These are phyloP conservation scores for Hymenoscyphus occultus DNA, from an alignment of 2,329 filamentous ascomycete genomes.

Conservation along the genomic window DNA sequence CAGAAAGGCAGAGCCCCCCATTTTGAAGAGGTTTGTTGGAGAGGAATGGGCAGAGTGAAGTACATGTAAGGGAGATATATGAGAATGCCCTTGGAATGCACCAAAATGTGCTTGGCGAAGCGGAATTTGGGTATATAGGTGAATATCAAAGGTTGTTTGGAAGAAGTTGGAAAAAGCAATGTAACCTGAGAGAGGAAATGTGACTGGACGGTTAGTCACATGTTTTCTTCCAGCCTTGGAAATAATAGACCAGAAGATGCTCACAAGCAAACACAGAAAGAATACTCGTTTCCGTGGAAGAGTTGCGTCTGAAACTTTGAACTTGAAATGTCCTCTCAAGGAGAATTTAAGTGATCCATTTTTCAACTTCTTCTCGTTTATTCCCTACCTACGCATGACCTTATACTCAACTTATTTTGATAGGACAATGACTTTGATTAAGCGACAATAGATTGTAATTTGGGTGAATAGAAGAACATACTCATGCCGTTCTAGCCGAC, in stretches of 20 bases:
- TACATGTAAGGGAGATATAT: neutral
- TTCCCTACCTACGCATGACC: no score
- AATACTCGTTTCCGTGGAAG: neutral
- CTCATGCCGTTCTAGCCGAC: neutral
- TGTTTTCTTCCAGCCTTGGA: neutral
- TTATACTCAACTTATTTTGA: no score
- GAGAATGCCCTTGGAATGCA: neutral
- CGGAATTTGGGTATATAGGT: neutral
- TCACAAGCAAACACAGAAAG: neutral
- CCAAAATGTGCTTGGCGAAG: neutral
- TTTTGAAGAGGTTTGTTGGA: conserved; percentile 35
- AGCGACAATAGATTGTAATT: no score
- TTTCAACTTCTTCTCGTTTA: no score
- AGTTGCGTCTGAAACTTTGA: no score
- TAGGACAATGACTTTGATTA: no score
- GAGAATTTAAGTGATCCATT: no score
- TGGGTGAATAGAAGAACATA: neutral
- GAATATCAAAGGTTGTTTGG: no score
- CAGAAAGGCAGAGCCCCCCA: conserved; percentile 66
- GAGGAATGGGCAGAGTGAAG: neutral
- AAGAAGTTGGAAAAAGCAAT: neutral
- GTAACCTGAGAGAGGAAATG: neutral
- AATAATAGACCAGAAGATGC: neutral
- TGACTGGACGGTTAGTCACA: neutral
- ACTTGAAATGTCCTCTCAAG: no score